Percentiles rank a stretch among this genome's conserved stretches.
These are phyloP conservation scores for Claviceps sp. DNA, from an alignment of 2,329 filamentous ascomycete species.

Conservation along the genomic window DNA sequence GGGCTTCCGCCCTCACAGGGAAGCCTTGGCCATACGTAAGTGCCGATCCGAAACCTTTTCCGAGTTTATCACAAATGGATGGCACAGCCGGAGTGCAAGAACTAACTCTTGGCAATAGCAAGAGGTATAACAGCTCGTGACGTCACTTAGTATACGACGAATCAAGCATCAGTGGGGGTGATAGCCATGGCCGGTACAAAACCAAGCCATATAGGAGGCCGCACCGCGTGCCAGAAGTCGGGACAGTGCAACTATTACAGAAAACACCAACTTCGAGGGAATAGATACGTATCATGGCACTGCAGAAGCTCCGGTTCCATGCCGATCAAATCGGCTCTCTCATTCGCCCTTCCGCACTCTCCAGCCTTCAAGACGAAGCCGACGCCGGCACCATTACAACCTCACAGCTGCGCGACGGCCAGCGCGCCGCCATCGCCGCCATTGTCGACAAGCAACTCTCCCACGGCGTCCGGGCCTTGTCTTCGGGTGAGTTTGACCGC, in stretches of 20 bases:
- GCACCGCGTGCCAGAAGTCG: background rate
- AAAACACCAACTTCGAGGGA: background rate
- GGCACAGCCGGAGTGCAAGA: background rate
- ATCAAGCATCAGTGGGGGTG: background rate
- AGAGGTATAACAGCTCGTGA: background rate
- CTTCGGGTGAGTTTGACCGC: slow-evolving; percentile 54
- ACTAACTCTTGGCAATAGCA: background rate
- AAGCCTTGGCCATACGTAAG: no score
- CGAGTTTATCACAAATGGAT: no score
- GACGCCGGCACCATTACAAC: slow-evolving; percentile 31
- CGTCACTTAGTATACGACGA: background rate
- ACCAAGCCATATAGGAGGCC: background rate
- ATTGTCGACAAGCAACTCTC: slow-evolving; percentile 52
- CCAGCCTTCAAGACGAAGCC: slow-evolving; percentile 34
- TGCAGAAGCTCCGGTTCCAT: slow-evolving; percentile 40
- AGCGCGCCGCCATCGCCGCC: slow-evolving; percentile 49
- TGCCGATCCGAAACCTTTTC: no score
- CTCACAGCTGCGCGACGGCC: slow-evolving; percentile 36
- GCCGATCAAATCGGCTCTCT: slow-evolving; percentile 63
- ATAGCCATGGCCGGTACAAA: background rate
- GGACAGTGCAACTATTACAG: background rate
- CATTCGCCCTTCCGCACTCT: slow-evolving; percentile 49
- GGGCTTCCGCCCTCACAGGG: no score
- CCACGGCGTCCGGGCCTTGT: slow-evolving; percentile 48
- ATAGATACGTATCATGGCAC: background rate